These are phyloP conservation scores for Parafenestella ontariensis DNA, from an alignment of 2,329 filamentous ascomycete genomes.

Conservation along the genomic window DNA sequence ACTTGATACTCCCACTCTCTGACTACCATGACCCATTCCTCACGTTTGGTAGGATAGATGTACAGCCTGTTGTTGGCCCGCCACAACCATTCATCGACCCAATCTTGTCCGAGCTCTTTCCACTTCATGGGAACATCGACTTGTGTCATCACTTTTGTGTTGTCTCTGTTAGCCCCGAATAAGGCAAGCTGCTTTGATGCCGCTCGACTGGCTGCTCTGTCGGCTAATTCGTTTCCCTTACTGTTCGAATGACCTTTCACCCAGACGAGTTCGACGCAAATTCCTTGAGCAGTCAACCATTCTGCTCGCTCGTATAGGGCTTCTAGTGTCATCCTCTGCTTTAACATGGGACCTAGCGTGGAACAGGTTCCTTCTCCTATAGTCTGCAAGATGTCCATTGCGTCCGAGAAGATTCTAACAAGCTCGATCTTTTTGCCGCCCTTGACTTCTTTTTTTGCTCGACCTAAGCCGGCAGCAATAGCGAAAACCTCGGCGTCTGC, in stretches of 20 bases:
- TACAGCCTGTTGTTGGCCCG: not conserved
- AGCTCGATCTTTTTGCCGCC: not conserved
- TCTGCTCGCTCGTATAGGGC: conserved; percentile 1
- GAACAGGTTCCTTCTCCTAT: not conserved
- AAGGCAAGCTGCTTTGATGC: not conserved
- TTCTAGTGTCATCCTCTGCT: conserved; percentile 5
- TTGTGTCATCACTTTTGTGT: not conserved
- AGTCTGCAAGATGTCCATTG: not conserved
- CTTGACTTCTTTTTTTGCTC: not conserved
- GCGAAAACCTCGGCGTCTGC: conserved; percentile 12
- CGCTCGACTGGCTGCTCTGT: not conserved
- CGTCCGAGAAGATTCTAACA: conserved; percentile 13
- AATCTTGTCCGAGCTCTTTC: conserved; percentile 1
- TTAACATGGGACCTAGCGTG: not conserved
- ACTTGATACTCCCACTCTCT: no score
- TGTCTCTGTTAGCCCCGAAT: not conserved
- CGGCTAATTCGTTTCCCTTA: conserved; percentile 10
- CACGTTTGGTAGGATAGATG: not conserved
- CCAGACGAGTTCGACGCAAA: conserved; percentile 12
- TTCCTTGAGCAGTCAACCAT: not conserved
- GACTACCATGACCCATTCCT: not conserved
- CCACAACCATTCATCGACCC: conserved; percentile 6
- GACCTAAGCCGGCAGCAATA: conserved; percentile 10
- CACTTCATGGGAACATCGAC: not conserved
- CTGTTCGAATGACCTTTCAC: conserved; percentile 16